Base-by-base conservation (phyloP, 2,329 filamentous ascomycete species). In the Didymosphaeria variabile region DNA sequence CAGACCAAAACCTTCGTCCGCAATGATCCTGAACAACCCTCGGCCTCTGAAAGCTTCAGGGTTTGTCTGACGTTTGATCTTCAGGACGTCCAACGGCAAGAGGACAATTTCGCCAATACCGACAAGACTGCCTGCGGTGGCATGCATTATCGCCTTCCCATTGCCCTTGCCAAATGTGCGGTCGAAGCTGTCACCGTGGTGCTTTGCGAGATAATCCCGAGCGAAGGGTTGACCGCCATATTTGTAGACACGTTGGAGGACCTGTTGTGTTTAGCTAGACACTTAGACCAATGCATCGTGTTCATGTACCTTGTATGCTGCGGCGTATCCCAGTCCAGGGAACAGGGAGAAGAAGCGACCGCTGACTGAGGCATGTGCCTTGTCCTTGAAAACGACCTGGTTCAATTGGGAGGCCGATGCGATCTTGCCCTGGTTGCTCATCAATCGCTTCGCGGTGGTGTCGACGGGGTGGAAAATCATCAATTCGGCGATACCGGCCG, bases 11-110 rank as follows among this genome's bases (percentile, higher is more conserved):
- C 95, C 95, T 81, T 99, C 95, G 76, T 99, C 95, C 61, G 88
- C 87, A 64, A 99, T 87, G 68, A 99, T 98, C 81, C 87, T 90
- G 77, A 98, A 83, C 62, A 99, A 86, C 64, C 95, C 95, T 73
- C 95, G 91, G 71, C 94, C 94, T 69, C 93, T 89, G 89, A 99
- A 99, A 38, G 95, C 94, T 77, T 98, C 95, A 44, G 95, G 95
- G 85, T 99, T 99, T 69, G 95, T 99, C 84, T 99, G 95, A 74
- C 95, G 90, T 88, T 99, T 99, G 84, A 99, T 99, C 88, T 99
- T 99, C 66, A 99, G 87, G 42, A 99, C 94, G 72, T 99, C 95
- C 63, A 99, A 88, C 45, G 95, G 95, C 44, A 99, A 87, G 32
- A 99, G 88, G 61, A 99, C 88, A 67, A 99, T 97, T 84, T 99